These are phyloP conservation scores for Furculomyces boomerangus DNA, from an alignment of 371 early-diverging fungal genomes.

Conservation along the genomic window DNA sequence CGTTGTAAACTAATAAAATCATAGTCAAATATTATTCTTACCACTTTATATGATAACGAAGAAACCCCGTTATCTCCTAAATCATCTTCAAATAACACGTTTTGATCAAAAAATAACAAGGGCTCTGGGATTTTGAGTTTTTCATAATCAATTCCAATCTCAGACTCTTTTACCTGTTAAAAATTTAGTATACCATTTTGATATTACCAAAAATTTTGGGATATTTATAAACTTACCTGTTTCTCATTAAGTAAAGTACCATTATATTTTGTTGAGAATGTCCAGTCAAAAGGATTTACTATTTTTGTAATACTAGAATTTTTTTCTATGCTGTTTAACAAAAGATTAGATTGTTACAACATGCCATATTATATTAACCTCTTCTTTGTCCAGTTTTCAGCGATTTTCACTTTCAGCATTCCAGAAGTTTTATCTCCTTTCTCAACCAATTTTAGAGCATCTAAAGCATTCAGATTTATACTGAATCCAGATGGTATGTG, in stretches of 20 bases:
- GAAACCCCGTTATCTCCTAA: slow-evolving; percentile 87
- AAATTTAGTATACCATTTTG: not conserved
- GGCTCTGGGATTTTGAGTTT: slow-evolving; percentile 56
- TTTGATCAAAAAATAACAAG: slow-evolving; percentile 78
- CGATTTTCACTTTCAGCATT: slow-evolving; percentile 61
- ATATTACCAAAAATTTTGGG: not conserved
- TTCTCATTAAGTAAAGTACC: slow-evolving; percentile 28
- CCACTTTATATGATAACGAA: slow-evolving; percentile 56
- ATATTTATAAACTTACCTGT: not conserved
- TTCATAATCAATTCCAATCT: slow-evolving; percentile 45
- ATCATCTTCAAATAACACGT: slow-evolving; percentile 87
- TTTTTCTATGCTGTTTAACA: slow-evolving; percentile 21
- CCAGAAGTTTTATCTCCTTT: slow-evolving; percentile 35
- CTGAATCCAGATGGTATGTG: slow-evolving; percentile 14
- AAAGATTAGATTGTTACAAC: not conserved
- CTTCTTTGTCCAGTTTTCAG: slow-evolving; percentile 63
- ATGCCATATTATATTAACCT: slow-evolving; percentile 30
- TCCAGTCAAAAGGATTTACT: slow-evolving; percentile 90
- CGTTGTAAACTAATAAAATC: too few relatives aligned
- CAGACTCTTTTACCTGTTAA: slow-evolving; percentile 5
- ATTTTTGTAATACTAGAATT: slow-evolving; percentile 59
- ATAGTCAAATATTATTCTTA: too few relatives aligned
- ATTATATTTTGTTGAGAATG: slow-evolving; percentile 59
- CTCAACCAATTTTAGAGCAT: slow-evolving; percentile 57
- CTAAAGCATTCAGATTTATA: slow-evolving; percentile 43